These are phyloP conservation scores for Pseudevernia furfuracea DNA, from an alignment of 495 filamentous ascomycete species.

Conservation along the genomic window DNA sequence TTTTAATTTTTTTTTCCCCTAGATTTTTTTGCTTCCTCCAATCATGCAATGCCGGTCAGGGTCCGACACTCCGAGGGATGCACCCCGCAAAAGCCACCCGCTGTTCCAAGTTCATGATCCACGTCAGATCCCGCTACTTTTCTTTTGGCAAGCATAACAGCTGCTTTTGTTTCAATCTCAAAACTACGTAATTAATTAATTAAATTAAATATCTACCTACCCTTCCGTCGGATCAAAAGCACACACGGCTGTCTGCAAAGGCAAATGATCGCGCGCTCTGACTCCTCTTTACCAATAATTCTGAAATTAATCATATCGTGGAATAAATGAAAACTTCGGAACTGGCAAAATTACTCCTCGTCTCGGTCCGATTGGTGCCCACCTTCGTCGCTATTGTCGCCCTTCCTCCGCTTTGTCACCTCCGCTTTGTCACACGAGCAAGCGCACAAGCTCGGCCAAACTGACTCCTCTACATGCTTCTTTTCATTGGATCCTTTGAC, in stretches of 20 bases:
- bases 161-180: no score
- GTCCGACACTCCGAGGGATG: no score
- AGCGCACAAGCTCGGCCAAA: neutral
- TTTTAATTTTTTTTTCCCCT: no score
- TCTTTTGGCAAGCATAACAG: no score
- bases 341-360: neutral
- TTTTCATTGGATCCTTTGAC: neutral
- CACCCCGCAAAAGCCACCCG: slow-evolving; percentile 18
- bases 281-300: neutral
- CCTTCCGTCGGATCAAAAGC: neutral
- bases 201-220: no score
- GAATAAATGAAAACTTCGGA: no score
- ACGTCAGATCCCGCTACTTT: neutral
- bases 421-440: neutral
- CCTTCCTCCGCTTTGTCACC: neutral
- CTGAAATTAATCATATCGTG: no score
- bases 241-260: neutral
- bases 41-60: no score
- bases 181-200: no score
- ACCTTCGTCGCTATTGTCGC: slow-evolving; percentile 8
- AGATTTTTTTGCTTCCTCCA: no score
- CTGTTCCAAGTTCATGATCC: neutral
- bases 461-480: neutral
- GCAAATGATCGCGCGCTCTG: neutral
- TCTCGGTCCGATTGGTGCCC: slow-evolving; percentile 18